phyloP scores from a whole-genome alignment of 2,329 filamentous ascomycete genomes.

The Arthroderma sp. region DNA sequence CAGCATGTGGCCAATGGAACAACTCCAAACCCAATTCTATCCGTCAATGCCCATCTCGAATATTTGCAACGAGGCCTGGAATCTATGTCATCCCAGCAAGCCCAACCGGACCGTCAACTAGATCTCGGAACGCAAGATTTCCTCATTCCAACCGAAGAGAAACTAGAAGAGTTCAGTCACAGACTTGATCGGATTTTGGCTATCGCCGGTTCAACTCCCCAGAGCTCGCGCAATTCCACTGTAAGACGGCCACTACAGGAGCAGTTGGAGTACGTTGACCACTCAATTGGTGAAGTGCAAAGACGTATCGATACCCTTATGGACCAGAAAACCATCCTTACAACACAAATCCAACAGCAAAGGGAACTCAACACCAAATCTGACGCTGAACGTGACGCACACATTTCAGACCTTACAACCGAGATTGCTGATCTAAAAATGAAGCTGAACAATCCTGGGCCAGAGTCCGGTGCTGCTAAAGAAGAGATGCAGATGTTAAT shows the following conservation, averaged over 20 bases:
- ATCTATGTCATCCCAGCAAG: conserved; percentile 43
- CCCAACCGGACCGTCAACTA: conserved; percentile 11
- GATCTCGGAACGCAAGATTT: conserved; percentile 10
- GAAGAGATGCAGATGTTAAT: conserved; percentile 30
- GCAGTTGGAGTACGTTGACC: conserved; percentile 63
- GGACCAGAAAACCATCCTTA: conserved; percentile 78
- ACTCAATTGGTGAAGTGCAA: conserved; percentile 68
- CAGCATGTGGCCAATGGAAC: conserved; percentile 18
- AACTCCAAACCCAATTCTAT: conserved; percentile 16
- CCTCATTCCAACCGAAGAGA: conserved; percentile 36
- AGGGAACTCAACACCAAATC: conserved; percentile 83
- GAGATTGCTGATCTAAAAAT: conserved; percentile 49
- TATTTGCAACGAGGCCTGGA: conserved; percentile 57
- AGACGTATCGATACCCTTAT: conserved; percentile 62
- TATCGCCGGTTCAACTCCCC: conserved; percentile 31
- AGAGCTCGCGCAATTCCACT: conserved; percentile 42
- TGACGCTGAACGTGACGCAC: conserved; percentile 45
- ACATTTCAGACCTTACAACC: conserved; percentile 33
- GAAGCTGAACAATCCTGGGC: conserved; percentile 44
- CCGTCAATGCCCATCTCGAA: conserved; percentile 47
- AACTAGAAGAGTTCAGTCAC: conserved; percentile 45
- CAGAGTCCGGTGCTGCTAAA: conserved; percentile 25
- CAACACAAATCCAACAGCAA: conserved; percentile 89
- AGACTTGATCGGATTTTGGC: conserved; percentile 49
- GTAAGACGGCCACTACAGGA: conserved; percentile 47